A percentile compares a stretch with the other conserved stretches of the same genome.
These are phyloP conservation scores for Collybia sp. DNA, from an alignment of 768 basidiomycete genomes.

Conservation along the genomic window DNA sequence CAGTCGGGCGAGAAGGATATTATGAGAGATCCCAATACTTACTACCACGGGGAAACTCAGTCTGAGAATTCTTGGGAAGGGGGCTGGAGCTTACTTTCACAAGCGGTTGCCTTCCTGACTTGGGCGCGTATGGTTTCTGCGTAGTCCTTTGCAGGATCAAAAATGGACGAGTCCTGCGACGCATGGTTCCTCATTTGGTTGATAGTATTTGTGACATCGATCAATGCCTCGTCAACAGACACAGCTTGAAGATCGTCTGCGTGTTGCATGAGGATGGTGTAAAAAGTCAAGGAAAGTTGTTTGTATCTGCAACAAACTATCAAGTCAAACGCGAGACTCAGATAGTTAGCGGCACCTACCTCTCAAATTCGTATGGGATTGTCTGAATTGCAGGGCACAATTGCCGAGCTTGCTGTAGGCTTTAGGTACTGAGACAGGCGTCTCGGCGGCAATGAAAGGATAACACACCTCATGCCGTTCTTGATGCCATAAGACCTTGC, in stretches of 20 bases:
- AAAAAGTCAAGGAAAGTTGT: conserved; percentile 79
- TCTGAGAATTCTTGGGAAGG: not conserved
- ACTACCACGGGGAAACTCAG: conserved; percentile 36
- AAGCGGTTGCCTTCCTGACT: conserved; percentile 74
- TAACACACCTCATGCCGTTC: conserved; percentile 88
- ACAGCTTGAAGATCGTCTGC: conserved; percentile 94
- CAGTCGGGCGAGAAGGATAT: conserved; percentile 88
- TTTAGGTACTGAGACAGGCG: conserved; percentile 19
- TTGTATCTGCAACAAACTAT: conserved; percentile 59
- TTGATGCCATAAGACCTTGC: conserved; percentile 83
- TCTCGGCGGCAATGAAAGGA: not conserved
- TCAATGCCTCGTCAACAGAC: conserved; percentile 92
- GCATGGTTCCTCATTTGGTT: conserved; percentile 28
- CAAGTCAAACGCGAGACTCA: not conserved
- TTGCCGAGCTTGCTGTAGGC: conserved; percentile 74
- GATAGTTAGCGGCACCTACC: conserved; percentile 30
- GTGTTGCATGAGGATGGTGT: conserved; percentile 85
- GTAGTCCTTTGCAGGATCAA: conserved; percentile 69
- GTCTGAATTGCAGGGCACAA: conserved; percentile 71
- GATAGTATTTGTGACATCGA: conserved; percentile 75
- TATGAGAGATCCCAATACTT: conserved; percentile 88
- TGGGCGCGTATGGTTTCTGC: conserved; percentile 80
- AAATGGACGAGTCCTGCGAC: conserved; percentile 16
- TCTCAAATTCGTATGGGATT: conserved; percentile 93
- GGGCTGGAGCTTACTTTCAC: conserved; percentile 59